Evolutionary conservation across 768 basidiomycete genomes (phyloP).

Genomic region (Xerocomus brunneocitrinus): DNA sequence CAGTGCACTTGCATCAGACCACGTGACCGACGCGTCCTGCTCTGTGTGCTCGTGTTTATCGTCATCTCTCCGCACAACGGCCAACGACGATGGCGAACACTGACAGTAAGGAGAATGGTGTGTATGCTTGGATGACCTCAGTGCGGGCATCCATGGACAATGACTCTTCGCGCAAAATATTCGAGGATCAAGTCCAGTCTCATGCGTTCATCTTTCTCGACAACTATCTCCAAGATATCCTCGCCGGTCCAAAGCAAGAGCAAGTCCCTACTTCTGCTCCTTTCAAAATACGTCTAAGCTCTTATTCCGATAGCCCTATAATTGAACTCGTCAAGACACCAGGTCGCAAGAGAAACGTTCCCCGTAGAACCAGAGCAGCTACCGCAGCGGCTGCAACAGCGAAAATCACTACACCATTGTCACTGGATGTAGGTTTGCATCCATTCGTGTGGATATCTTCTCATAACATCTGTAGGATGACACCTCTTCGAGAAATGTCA

Average conservation of each 20-base stretch:
- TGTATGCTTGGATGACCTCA: constrained; percentile 63
- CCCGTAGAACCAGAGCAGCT: constrained; percentile 46
- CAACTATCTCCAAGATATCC: constrained; percentile 68
- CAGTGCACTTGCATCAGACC: constrained; percentile 8
- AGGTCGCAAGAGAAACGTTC: constrained; percentile 59
- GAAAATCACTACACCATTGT: constrained; percentile 36
- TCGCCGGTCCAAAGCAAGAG: constrained; percentile 65
- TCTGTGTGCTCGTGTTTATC: constrained; percentile 21
- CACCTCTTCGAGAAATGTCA: constrained; percentile 36
- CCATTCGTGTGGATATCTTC: background rate
- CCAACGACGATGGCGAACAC: constrained; percentile 9
- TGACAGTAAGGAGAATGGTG: constrained; percentile 34
- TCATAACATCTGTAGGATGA: constrained; percentile 31
- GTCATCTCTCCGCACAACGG: background rate
- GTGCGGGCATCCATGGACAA: constrained; percentile 65
- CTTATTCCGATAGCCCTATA: constrained; percentile 45
- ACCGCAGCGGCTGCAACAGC: constrained; percentile 41
- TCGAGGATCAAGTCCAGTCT: constrained; percentile 68
- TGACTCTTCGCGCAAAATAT: constrained; percentile 65
- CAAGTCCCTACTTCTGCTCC: constrained; percentile 29
- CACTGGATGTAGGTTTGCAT: constrained; percentile 41
- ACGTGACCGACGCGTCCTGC: constrained; percentile 28
- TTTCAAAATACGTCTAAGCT: background rate
- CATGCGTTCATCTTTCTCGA: constrained; percentile 79
- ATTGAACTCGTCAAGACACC: constrained; percentile 84